These are phyloP conservation scores for Pichia terricola DNA, from an alignment of 1,139 yeast species.

Conservation along the genomic window DNA sequence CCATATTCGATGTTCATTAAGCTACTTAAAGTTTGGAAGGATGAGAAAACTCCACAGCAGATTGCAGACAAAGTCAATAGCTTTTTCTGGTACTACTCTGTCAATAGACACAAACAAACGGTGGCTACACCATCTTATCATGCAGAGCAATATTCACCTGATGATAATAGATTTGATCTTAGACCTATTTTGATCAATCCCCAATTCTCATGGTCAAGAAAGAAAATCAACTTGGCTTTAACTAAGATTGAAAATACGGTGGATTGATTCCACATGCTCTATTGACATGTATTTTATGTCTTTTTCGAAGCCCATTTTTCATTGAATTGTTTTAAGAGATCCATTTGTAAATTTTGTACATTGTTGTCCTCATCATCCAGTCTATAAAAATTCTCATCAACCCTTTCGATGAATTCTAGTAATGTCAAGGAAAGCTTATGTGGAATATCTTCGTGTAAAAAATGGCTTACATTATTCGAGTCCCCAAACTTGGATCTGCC, in stretches of 20 bases:
- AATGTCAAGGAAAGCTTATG: conserved; percentile 51
- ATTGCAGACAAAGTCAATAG: conserved; percentile 88
- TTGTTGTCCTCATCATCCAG: conserved; percentile 8
- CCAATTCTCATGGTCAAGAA: conserved; percentile 82
- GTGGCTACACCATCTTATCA: conserved; percentile 94
- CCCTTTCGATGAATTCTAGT: conserved; percentile 39
- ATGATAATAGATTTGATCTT: conserved; percentile 90
- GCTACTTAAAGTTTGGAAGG: conserved; percentile 87
- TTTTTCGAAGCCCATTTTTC: conserved; percentile 45
- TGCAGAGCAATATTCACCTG: conserved; percentile 97
- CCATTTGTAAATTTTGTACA: conserved; percentile 15
- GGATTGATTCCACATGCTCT: too few relatives aligned
- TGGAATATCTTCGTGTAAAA: conserved; percentile 86
- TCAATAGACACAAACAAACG: conserved; percentile 94
- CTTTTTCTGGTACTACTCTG: conserved; percentile 87
- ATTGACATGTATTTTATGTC: too few relatives aligned
- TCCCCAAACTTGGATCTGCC: conserved; percentile 15
- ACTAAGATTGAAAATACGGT: conserved; percentile 32
- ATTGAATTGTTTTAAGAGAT: conserved; percentile 32
- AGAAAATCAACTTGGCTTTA: conserved; percentile 76
- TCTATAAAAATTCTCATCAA: conserved; percentile 23
- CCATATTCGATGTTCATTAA: conserved; percentile 92
- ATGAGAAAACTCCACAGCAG: conserved; percentile 67
- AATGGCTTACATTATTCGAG: conserved; percentile 60
- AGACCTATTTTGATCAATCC: conserved; percentile 91